Conservation (phyloP, 2,329 filamentous ascomycete species). For the Akanthomyces muscarius region DNA sequence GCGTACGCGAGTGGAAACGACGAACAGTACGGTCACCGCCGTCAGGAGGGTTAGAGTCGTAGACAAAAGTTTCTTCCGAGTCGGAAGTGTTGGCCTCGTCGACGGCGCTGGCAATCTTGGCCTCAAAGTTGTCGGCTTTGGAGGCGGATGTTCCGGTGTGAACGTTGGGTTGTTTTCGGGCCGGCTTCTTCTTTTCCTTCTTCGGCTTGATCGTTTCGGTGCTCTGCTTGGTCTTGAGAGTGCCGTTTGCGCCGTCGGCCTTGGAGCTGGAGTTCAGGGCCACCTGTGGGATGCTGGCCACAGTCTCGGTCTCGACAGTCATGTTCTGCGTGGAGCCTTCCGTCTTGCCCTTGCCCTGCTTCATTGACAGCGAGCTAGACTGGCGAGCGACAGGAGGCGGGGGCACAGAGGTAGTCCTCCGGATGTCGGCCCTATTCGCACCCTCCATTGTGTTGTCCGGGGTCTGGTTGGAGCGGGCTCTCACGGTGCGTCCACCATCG, state of each 20-base stretch:
- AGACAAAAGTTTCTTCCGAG: constrained; percentile 97
- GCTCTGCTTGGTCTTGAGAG: constrained; percentile 80
- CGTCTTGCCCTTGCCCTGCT: constrained; percentile 64
- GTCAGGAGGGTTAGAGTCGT: constrained; percentile 91
- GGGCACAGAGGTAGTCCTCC: constrained; percentile 44
- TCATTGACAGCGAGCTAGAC: constrained; percentile 50
- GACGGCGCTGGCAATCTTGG: constrained; percentile 91
- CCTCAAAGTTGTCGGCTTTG: constrained; percentile 97
- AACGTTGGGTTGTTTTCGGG: constrained; percentile 70
- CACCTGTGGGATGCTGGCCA: constrained; percentile 83
- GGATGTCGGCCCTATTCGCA: constrained; percentile 41
- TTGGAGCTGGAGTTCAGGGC: constrained; percentile 65
- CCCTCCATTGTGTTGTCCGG: constrained; percentile 65
- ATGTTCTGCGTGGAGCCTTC: constrained; percentile 83
- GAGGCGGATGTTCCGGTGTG: constrained; percentile 78
- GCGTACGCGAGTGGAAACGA: constrained; percentile 88
- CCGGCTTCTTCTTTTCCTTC: constrained; percentile 81
- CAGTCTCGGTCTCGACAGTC: constrained; percentile 97
- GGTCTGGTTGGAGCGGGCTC: constrained; percentile 43
- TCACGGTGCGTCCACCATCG: constrained; percentile 39
- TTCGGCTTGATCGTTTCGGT: constrained; percentile 94
- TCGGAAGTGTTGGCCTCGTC: constrained; percentile 96
- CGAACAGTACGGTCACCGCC: constrained; percentile 54
- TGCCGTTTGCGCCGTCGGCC: constrained; percentile 62
- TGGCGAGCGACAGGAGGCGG: constrained; percentile 58